These are phyloP conservation scores for Paxillus involutus DNA, from an alignment of 768 basidiomycete genomes.

Conservation along the genomic window DNA sequence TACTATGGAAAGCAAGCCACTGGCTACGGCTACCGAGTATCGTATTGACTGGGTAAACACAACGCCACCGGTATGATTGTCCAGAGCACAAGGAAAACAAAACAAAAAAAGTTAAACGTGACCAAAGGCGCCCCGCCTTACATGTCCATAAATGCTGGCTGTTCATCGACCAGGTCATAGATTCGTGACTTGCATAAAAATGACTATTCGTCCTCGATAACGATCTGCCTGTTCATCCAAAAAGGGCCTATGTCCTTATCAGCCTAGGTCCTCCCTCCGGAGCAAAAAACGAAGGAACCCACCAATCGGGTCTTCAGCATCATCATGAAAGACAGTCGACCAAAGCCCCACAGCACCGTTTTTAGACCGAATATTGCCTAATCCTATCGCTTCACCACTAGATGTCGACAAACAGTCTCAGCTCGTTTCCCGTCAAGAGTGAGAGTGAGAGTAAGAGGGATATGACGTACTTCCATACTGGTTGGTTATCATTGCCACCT, in stretches of 20 bases:
- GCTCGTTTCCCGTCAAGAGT: not conserved
- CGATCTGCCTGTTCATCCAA: constrained; percentile 26
- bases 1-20: too few species aligned
- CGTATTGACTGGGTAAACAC: too few species aligned
- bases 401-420: not conserved
- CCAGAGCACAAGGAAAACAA: too few species aligned
- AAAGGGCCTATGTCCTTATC: constrained; percentile 20
- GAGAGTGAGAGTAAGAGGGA: not conserved
- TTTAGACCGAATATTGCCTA: constrained; percentile 58
- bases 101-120: too few species aligned
- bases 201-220: constrained; percentile 22
- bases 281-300: not conserved
- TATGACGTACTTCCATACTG: constrained; percentile 54
- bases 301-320: constrained; percentile 50
- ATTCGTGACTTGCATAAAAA: not conserved
- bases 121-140: too few species aligned
- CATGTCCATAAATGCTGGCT: too few species aligned
- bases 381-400: constrained; percentile 62
- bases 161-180: too few species aligned
- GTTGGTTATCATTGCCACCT: constrained; percentile 50
- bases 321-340: constrained; percentile 52
- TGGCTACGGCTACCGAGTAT: too few species aligned
- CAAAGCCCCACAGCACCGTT: constrained; percentile 58
- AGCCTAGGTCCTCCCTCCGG: too few species aligned
- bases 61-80: too few species aligned